Base-by-base conservation (phyloP, 345 rosid species). In the Acer yangbiense region DNA sequence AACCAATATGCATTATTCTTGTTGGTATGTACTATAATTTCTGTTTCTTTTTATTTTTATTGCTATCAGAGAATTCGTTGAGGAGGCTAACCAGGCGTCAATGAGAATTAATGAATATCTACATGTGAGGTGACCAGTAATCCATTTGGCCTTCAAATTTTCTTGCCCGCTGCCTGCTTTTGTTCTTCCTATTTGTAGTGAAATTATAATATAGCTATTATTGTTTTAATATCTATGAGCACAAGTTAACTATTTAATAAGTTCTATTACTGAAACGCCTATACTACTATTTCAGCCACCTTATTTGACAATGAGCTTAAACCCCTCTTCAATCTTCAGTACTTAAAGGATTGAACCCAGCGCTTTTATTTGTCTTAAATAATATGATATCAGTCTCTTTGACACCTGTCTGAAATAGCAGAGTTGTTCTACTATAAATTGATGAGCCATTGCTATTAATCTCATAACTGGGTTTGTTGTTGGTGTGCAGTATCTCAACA, bases 111-210 rank as follows among this genome's bases (percentile, higher is more conserved):
- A 88, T 81, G 94, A 94, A 75, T 96, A 96, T 91, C 93, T 96
- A 88, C 99, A 96, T 94, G 99, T 96, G 98, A 96, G 99, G 93
- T 90, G 94, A 94, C 97, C 89, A 77, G 65, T 78, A 80, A 82
- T 85, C 66, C 84, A 62, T 78, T 77, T 84, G 43, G 65, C 72
- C 66, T 73, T 48, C 48, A 62, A 67, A 18, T 65, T 57, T 72
- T 58, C 2, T 66, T 60, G 65, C 67, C 68, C 44, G 29, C 57
- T 57, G 29, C 69, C 35, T 14, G 18, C 68, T 21, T 66, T 77
- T 80, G 11, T 70, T 77, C 41, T 65, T 44, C 25, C 39, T 62
- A 27, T 70, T 64, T 60, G 64, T 21, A 54, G n/a, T 54, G 58
- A 60, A 60, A 44, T 63, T 64, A 9, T 9, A 9, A 43, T 43